phyloP scores from a whole-genome alignment of 2,329 filamentous ascomycete species.

The Claviceps lovelessii region DNA sequence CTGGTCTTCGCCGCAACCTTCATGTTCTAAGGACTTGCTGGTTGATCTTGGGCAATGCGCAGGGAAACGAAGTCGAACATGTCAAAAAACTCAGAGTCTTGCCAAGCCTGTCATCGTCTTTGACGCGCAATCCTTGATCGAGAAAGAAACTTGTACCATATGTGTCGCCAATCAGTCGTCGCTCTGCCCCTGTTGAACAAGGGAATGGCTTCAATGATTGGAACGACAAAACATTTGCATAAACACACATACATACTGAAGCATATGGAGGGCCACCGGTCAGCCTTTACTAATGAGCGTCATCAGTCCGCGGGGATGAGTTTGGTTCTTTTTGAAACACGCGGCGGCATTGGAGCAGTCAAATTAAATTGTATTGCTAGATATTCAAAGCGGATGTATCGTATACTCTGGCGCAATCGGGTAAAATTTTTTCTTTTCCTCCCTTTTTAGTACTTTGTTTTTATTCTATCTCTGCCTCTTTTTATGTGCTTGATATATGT shows the following conservation, averaged over 20 bases:
- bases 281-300: neutral
- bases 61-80: neutral
- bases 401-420: neutral
- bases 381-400: neutral
- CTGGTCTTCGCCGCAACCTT: slow-evolving; percentile 33
- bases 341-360: neutral
- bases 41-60: neutral
- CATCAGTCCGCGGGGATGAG: neutral
- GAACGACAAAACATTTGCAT: neutral
- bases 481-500: neutral
- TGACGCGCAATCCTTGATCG: neutral
- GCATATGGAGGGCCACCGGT: neutral
- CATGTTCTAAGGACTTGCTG: slow-evolving; percentile 9
- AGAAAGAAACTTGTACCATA: neutral
- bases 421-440: neutral
- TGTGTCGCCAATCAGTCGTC: neutral
- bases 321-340: neutral
- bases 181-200: neutral
- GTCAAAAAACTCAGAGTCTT: too few species aligned
- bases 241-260: neutral
- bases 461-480: neutral
- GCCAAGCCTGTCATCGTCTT: neutral
- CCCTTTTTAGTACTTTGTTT: neutral
- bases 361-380: neutral
- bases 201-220: neutral